These are phyloP conservation scores for Venturia carpophila DNA, from an alignment of 2,329 filamentous ascomycete species.

Conservation along the genomic window DNA sequence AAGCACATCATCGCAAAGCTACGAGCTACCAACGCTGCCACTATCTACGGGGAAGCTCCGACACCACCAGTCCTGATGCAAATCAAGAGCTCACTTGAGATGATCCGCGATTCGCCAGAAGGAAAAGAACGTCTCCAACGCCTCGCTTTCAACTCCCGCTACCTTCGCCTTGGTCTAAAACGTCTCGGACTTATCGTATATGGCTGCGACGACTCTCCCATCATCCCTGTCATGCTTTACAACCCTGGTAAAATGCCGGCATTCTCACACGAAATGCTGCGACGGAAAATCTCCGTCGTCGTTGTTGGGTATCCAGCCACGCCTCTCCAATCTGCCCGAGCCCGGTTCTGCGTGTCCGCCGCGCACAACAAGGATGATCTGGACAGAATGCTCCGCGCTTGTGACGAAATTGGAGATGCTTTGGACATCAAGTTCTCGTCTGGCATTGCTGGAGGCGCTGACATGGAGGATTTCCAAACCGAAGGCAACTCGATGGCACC, in stretches of 20 bases:
- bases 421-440: slow-evolving; percentile 97
- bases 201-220: slow-evolving; percentile 95
- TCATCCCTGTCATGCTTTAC: slow-evolving; percentile 89
- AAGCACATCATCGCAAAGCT: slow-evolving; percentile 91
- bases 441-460: slow-evolving; percentile 80
- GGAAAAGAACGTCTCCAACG: slow-evolving; percentile 92
- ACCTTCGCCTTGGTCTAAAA: slow-evolving; percentile 95
- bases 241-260: slow-evolving; percentile 98
- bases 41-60: slow-evolving; percentile 79
- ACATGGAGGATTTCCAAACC: slow-evolving; percentile 45
- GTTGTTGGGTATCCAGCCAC: slow-evolving; percentile 97
- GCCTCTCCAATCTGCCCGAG: slow-evolving; percentile 86
- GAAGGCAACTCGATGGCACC: slow-evolving; percentile 39
- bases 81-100: slow-evolving; percentile 75
- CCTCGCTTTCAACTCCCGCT: slow-evolving; percentile 95
- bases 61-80: slow-evolving; percentile 83
- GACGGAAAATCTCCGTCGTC: slow-evolving; percentile 94
- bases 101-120: slow-evolving; percentile 90
- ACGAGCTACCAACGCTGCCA: slow-evolving; percentile 74
- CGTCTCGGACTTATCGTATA: slow-evolving; percentile 94
- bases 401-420: slow-evolving; percentile 85
- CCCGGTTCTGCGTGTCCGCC: slow-evolving; percentile 89
- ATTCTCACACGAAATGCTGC: slow-evolving; percentile 97
- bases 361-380: slow-evolving; percentile 98
- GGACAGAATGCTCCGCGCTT: slow-evolving; percentile 79